Percentiles rank a stretch among this genome's conserved stretches.
Conservation (phyloP, 352 stramenopile species). For the Peronosclerospora sorghi region DNA sequence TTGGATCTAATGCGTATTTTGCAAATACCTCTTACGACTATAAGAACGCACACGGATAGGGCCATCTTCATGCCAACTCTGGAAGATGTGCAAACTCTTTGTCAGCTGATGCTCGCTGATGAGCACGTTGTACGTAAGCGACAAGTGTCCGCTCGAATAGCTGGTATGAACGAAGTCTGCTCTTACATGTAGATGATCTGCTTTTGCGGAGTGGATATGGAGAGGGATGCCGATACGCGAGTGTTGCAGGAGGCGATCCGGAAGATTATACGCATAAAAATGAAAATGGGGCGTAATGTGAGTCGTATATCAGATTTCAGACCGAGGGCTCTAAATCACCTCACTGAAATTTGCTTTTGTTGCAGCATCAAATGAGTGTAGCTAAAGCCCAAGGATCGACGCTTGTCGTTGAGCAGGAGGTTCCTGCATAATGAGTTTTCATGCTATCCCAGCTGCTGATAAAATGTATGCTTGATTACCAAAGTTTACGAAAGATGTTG, state of each 20-base stretch:
- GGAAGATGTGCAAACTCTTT: conserved; percentile 14
- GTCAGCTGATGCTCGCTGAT: conserved; percentile 20
- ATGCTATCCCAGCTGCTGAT: neutral
- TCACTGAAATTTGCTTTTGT: conserved; percentile 1
- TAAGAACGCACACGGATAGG: too few species aligned
- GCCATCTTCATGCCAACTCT: conserved; percentile 2
- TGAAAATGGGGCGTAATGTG: conserved; percentile 37
- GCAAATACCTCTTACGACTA: too few species aligned
- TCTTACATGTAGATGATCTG: conserved; percentile 46
- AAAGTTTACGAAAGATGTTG: conserved; percentile 31
- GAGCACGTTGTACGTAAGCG: conserved; percentile 29
- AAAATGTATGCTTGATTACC: neutral
- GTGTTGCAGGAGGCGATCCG: conserved; percentile 25
- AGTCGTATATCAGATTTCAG: neutral
- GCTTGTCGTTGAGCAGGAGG: conserved; percentile 27
- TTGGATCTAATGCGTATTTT: too few species aligned
- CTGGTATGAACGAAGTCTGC: neutral
- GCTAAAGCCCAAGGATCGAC: conserved; percentile 11
- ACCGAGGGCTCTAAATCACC: neutral
- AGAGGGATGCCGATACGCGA: conserved; percentile 12
- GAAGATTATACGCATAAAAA: conserved; percentile 37
- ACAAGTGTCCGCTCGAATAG: neutral
- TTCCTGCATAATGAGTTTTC: conserved; percentile 4
- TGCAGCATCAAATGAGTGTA: conserved; percentile 35
- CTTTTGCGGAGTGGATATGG: conserved; percentile 21